Conservation (phyloP, 2,329 filamentous ascomycete species). For the Xylariaceae sp. region DNA sequence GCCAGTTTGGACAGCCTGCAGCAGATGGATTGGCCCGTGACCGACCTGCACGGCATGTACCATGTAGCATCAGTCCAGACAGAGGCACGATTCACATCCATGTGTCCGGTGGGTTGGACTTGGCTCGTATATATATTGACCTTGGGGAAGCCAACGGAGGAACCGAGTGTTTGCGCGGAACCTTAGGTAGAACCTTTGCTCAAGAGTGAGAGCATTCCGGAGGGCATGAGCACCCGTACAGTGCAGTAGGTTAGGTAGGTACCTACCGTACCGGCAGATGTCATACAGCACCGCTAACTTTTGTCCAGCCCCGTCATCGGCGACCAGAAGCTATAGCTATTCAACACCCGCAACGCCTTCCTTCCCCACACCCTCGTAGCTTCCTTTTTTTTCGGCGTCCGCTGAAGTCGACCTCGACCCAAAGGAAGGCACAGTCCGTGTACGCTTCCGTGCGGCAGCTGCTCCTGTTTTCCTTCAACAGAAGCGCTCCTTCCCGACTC, state of each 20-base stretch:
- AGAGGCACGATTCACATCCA: too few species aligned
- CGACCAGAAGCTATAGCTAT: background rate
- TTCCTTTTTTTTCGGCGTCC: background rate
- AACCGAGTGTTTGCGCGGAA: too few species aligned
- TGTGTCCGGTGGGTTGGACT: too few species aligned
- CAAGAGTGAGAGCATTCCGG: too few species aligned
- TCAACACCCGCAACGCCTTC: too few species aligned
- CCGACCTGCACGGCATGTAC: background rate
- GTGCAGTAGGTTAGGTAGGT: too few species aligned
- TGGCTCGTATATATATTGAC: too few species aligned
- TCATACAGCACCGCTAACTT: background rate
- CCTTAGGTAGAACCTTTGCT: too few species aligned
- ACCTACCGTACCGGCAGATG: slow-evolving; percentile 8
- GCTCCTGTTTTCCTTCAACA: background rate
- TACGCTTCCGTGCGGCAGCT: background rate
- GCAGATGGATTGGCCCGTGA: slow-evolving; percentile 10
- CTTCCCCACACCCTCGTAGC: background rate
- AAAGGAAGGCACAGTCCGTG: background rate
- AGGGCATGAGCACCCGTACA: too few species aligned
- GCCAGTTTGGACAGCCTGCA: slow-evolving; percentile 15
- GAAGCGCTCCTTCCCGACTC: background rate
- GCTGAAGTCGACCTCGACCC: background rate
- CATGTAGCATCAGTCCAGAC: background rate
- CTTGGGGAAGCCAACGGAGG: too few species aligned
- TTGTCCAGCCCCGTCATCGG: slow-evolving; percentile 19